phyloP scores from a whole-genome alignment of 2,329 filamentous ascomycete genomes.

The Coniochaeta sp. region DNA sequence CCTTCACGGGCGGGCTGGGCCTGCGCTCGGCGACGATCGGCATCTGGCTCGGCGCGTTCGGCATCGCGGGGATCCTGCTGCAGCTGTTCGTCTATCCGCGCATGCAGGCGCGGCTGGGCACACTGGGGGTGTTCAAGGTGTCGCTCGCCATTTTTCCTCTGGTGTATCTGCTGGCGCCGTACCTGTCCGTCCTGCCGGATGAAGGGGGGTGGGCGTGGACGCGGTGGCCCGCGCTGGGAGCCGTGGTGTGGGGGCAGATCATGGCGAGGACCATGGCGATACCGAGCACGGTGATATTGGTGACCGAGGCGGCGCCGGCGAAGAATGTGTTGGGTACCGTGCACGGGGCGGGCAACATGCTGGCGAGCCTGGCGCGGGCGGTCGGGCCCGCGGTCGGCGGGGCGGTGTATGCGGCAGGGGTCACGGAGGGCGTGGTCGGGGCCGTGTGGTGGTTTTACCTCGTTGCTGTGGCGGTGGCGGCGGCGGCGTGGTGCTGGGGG shows the following conservation, averaged over 20 bases:
- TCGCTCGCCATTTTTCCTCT: slow-evolving; percentile 52
- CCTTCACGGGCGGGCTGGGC: slow-evolving; percentile 53
- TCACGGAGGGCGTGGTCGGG: slow-evolving; percentile 18
- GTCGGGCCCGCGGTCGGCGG: slow-evolving; percentile 20
- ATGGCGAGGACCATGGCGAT: slow-evolving; percentile 50
- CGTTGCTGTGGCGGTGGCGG: slow-evolving; percentile 15
- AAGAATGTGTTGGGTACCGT: slow-evolving; percentile 27
- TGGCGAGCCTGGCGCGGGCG: slow-evolving; percentile 18
- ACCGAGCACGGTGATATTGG: slow-evolving; percentile 29
- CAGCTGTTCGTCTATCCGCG: slow-evolving; percentile 56
- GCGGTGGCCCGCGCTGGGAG: slow-evolving; percentile 49
- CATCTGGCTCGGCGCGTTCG: slow-evolving; percentile 48
- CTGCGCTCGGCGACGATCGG: slow-evolving; percentile 20
- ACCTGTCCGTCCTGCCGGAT: slow-evolving; percentile 48
- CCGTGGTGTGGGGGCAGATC: slow-evolving; percentile 52
- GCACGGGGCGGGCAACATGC: slow-evolving; percentile 23
- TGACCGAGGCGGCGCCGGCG: slow-evolving; percentile 28
- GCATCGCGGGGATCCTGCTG: slow-evolving; percentile 51
- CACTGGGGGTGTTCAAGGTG: slow-evolving; percentile 47
- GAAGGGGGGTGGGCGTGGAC: slow-evolving; percentile 15
- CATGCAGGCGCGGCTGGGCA: slow-evolving; percentile 50
- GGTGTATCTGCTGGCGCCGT: slow-evolving; percentile 52
- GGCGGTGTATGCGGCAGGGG: slow-evolving; percentile 16
- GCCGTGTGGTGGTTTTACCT: slow-evolving; percentile 22
- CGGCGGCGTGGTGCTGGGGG: slow-evolving; percentile 10